Evolutionary conservation across 1,284 basidiomycete species (phyloP).

Genomic region (Athelia psychrophila): DNA sequence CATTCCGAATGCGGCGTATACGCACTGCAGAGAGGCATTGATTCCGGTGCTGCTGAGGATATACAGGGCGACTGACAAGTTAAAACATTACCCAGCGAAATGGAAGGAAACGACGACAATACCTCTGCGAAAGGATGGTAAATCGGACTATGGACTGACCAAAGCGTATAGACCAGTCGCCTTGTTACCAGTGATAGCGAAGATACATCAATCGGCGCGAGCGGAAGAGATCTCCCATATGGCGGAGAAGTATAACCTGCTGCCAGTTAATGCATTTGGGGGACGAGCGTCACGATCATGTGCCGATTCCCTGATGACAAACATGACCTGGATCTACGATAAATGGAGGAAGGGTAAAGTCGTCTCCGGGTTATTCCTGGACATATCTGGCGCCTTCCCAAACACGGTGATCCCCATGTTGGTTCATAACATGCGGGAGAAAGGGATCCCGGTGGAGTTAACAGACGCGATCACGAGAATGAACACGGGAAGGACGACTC

Average conservation of each 20-base stretch:
- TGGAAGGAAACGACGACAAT: constrained; percentile 32
- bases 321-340: constrained; percentile 26
- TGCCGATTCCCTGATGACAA: constrained; percentile 31
- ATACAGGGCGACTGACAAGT: constrained; percentile 24
- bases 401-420: background rate
- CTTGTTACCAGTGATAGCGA: constrained; percentile 32
- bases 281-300: constrained; percentile 31
- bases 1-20: constrained; percentile 33
- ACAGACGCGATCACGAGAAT: constrained; percentile 1
- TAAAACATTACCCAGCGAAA: constrained; percentile 23
- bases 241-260: constrained; percentile 16
- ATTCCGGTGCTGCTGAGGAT: constrained; percentile 23
- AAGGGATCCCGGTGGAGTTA: background rate
- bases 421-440: background rate
- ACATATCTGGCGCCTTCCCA: background rate
- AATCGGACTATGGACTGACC: constrained; percentile 29
- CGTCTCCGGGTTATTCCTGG: constrained; percentile 12
- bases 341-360: constrained; percentile 31
- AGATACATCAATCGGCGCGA: constrained; percentile 25
- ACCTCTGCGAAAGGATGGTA: constrained; percentile 36
- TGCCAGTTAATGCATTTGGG: constrained; percentile 30
- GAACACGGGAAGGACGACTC: constrained; percentile 16
- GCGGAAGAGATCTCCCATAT: constrained; percentile 20
- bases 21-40: constrained; percentile 20
- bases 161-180: constrained; percentile 38